phyloP scores from a whole-genome alignment of 352 stramenopile genomes.

The Plasmopara halstedii region DNA sequence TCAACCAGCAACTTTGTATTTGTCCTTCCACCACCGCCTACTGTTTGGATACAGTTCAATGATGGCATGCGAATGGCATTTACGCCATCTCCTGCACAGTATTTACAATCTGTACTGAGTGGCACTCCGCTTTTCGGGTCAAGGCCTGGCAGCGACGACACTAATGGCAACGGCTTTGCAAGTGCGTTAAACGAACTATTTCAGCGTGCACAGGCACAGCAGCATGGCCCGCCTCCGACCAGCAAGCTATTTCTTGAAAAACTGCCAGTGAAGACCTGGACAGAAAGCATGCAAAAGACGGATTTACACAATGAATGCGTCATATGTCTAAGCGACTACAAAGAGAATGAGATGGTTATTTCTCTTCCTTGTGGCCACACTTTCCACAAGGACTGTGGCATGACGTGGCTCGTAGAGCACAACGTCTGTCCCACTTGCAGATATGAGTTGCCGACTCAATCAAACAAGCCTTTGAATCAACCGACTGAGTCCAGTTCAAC shows the following conservation, averaged over 20 bases:
- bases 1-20: slow-evolving; percentile 30
- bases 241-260: slow-evolving; percentile 64
- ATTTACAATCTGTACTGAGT: slow-evolving; percentile 34
- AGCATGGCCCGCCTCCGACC: slow-evolving; percentile 56
- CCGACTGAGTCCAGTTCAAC: slow-evolving; percentile 1
- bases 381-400: slow-evolving; percentile 72
- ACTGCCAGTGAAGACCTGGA: slow-evolving; percentile 57
- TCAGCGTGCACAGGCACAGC: slow-evolving; percentile 45
- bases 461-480: neutral
- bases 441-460: slow-evolving; percentile 45
- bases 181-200: slow-evolving; percentile 59
- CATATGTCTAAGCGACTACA: slow-evolving; percentile 73
- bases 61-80: slow-evolving; percentile 44
- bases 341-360: slow-evolving; percentile 52
- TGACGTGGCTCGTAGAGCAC: slow-evolving; percentile 71
- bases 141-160: neutral
- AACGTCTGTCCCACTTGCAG: slow-evolving; percentile 76
- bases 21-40: slow-evolving; percentile 52
- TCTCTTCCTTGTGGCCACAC: slow-evolving; percentile 65
- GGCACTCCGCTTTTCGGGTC: slow-evolving; percentile 19
- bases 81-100: slow-evolving; percentile 30
- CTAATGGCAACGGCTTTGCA: slow-evolving; percentile 19
- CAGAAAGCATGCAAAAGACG: slow-evolving; percentile 20
- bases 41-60: slow-evolving; percentile 50
- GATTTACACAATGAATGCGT: slow-evolving; percentile 60